Conservation (phyloP, 768 basidiomycete genomes). For the Tylopilus balloui region DNA sequence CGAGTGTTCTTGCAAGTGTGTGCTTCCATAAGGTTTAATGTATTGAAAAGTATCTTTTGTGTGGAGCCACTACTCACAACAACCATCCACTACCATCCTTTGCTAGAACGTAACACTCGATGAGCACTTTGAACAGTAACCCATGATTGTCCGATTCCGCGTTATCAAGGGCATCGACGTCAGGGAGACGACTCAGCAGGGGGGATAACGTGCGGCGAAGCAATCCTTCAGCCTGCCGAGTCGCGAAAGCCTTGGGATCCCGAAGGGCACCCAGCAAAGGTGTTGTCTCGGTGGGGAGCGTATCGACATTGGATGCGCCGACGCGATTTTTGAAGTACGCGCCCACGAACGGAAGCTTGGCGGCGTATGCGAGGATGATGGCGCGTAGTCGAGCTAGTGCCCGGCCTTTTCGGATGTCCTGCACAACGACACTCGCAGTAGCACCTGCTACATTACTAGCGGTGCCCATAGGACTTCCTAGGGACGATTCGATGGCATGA, state of each 20-base stretch:
- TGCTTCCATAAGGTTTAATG: conserved; percentile 11
- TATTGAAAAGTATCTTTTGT: background rate
- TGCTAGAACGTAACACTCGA: conserved; percentile 22
- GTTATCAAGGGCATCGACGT: conserved; percentile 18
- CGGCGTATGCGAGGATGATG: conserved; percentile 8
- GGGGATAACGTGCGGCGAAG: conserved; percentile 14
- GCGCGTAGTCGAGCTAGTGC: conserved; percentile 8
- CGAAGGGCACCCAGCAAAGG: conserved; percentile 22
- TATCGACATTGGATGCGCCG: background rate
- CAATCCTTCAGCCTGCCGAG: conserved; percentile 14
- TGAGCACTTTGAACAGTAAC: conserved; percentile 2
- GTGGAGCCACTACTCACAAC: conserved; percentile 13
- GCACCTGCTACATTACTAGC: background rate
- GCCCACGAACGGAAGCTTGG: conserved; percentile 23
- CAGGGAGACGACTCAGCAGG: conserved; percentile 16
- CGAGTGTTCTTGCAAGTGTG: conserved; percentile 21
- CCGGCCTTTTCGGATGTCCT: conserved; percentile 4
- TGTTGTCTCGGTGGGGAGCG: conserved; percentile 20
- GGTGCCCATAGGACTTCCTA: background rate
- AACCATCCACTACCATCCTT: conserved; percentile 21
- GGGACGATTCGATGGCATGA: background rate
- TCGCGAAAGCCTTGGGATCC: conserved; percentile 22
- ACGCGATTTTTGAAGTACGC: conserved; percentile 16
- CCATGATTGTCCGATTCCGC: conserved; percentile 7
- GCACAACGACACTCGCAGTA: background rate